Evolutionary conservation across 768 basidiomycete species (phyloP), one percentile per base, ranked within the genome.

Genomic region (Cyclocybe cylindracea): DNA sequence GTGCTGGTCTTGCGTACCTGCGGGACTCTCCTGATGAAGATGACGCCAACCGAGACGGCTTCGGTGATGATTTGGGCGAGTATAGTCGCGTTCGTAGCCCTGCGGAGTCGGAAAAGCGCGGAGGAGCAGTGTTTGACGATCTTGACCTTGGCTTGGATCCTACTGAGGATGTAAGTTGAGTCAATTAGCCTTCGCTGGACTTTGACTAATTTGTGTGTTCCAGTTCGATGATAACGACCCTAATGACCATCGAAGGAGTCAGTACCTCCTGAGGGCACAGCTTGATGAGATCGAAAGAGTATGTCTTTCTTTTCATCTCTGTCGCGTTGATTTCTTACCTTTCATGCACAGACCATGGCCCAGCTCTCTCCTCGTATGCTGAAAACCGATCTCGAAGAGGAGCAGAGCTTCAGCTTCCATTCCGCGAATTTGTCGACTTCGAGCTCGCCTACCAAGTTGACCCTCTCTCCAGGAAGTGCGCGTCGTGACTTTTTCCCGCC

Each of bases 281-380:
- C 70, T 93, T 18, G 91, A 93, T 62, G 86, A 87, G 66, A 87
- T 93, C 42, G 90, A 93, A 63, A 79, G 78, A 76, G 89, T 75
- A 54, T 6, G 60, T 60, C 31, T 41, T 24, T 42, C 32, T 37
- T 43, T 7, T 19, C 39, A 39, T 39, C 33, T 31, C 31, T 50
- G 13, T 42, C 46, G 18, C 55, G 19, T 11, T 44, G 14, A 40
- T 33, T 33, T n/a, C 32, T 16, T n/a, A 18, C 33, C 18, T 32
- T 18, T 41, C 31, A 31, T 51, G 36, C 38, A 13, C 57, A 87
- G 84, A 79, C 79, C 47, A 74, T 89, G 61, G 83, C 79, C 10
- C 83, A 85, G 53, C 80, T 88, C 46, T 88, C 87, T 32, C 87
- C 87, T 5, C 79, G 79, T 53, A 68, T 70, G 33, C 64, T 79